Evolutionary conservation across 345 rosid genomes (phyloP).

Genomic region (Syzygium aromaticum): DNA sequence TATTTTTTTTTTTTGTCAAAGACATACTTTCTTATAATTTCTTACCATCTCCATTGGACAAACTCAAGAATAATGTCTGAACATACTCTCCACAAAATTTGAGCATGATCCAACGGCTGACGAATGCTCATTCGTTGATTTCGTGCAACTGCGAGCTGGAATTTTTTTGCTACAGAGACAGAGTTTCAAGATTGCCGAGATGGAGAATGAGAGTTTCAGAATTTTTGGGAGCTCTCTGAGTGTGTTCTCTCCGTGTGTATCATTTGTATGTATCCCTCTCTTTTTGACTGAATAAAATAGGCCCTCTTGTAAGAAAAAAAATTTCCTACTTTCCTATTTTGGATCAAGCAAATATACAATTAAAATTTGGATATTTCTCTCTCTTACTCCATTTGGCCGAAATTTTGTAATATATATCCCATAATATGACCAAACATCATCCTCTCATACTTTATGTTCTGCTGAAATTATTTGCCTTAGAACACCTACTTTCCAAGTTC

Average conservation of each 20-base stretch:
- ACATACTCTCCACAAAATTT: not conserved
- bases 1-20: not conserved
- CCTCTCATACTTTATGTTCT: too few species aligned
- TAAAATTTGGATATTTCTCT: not conserved
- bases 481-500: too few species aligned
- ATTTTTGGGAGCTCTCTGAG: not conserved
- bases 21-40: not conserved
- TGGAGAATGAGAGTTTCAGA: not conserved
- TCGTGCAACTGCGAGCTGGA: not conserved
- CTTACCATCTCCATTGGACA: not conserved
- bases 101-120: not conserved
- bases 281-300: not conserved
- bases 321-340: not conserved
- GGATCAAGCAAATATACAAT: not conserved
- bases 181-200: not conserved
- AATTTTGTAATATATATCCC: not conserved
- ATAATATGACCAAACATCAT: not conserved
- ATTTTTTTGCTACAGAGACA: not conserved
- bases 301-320: not conserved
- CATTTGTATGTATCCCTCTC: not conserved
- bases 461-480: too few species aligned
- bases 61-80: not conserved
- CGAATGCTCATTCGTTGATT: not conserved
- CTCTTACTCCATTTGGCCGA: not conserved
- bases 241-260: not conserved